Percentiles rank a stretch among this genome's conserved stretches.
These are phyloP conservation scores for Chytriomyces sp. DNA, from an alignment of 192 early-diverging fungal species.

Conservation along the genomic window DNA sequence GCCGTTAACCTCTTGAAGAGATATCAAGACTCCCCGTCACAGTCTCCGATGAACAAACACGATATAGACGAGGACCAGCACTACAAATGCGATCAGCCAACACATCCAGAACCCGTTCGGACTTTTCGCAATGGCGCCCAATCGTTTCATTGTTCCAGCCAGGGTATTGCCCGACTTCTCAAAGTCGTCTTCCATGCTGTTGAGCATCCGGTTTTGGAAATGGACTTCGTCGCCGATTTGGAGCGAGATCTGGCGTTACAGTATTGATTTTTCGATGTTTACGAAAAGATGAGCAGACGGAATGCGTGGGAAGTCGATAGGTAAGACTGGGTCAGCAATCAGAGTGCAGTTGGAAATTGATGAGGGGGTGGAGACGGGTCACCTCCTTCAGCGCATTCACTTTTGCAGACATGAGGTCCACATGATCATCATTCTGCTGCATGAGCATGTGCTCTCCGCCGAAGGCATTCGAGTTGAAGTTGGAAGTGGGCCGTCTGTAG, in stretches of 20 bases:
- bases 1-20: too few relatives aligned
- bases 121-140: slow-evolving; percentile 36
- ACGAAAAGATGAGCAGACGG: not conserved
- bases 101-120: slow-evolving; percentile 54
- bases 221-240: slow-evolving; percentile 48
- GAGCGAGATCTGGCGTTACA: slow-evolving; percentile 41
- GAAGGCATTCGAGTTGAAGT: not conserved
- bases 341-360: not conserved
- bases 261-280: not conserved
- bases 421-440: slow-evolving; percentile 48
- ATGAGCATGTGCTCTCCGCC: slow-evolving; percentile 27
- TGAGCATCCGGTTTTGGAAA: slow-evolving; percentile 38
- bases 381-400: slow-evolving; percentile 45
- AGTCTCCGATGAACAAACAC: slow-evolving; percentile 35
- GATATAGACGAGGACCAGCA: slow-evolving; percentile 45
- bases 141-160: slow-evolving; percentile 40
- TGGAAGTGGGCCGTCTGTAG: slow-evolving; percentile 7
- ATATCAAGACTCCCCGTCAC: not conserved
- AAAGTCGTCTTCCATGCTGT: slow-evolving; percentile 44
- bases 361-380: not conserved
- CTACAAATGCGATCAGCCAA: slow-evolving; percentile 47
- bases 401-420: slow-evolving; percentile 38
- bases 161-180: slow-evolving; percentile 45
- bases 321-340: not conserved
- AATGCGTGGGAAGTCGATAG: not conserved